Base-by-base conservation (phyloP, 768 basidiomycete species). In the Cystobasidium ongulense region DNA sequence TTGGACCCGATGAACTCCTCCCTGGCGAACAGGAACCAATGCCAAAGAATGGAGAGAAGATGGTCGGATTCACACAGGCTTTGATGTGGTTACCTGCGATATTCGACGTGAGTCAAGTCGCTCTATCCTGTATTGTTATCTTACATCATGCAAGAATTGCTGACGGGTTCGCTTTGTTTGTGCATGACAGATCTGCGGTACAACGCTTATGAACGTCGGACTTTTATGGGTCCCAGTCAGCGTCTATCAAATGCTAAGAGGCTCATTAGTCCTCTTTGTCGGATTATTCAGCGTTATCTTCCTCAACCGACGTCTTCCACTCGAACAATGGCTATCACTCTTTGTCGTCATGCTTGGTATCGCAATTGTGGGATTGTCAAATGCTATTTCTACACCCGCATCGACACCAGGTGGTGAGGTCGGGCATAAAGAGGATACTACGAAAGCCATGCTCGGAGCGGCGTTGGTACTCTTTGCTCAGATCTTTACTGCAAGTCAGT, bases 191-290 rank as follows among this genome's bases (percentile, higher is more conserved):
- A 29, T 73, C 62, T 68, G 43, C 73, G 75, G 63, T 3, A 82
- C 81, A 4, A 81, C 81, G 0, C 83, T 96, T 76, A 97, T 98
- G 96, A 96, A 96, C 80, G 85, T 95, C 76, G 96, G 96, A 68
- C 85, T 99, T 59, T 86, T 99, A 41, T 92, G 94, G 81, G 94
- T 93, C 0, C 95, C 95, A 33, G 96, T 99, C 68, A 93, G 91
- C 52, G 92, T 97, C 78, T 98, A 91, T 84, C 95, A 96, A 82
- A 95, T 96, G 93, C 52, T 76, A 8, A 73, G 77, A 15, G 76
- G 75, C 11, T 75, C 77, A 21, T 70, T 80, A 35, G 77, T 77
- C 50, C 76, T 79, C 67, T 98, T 93, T 82, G 95, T 98, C 74
- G 95, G 92, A 57, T 79, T 90, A 70, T 86, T 98, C 77, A 90